phyloP scores from a whole-genome alignment of 2,329 filamentous ascomycete species.

The Chaetomiaceae sp. region DNA sequence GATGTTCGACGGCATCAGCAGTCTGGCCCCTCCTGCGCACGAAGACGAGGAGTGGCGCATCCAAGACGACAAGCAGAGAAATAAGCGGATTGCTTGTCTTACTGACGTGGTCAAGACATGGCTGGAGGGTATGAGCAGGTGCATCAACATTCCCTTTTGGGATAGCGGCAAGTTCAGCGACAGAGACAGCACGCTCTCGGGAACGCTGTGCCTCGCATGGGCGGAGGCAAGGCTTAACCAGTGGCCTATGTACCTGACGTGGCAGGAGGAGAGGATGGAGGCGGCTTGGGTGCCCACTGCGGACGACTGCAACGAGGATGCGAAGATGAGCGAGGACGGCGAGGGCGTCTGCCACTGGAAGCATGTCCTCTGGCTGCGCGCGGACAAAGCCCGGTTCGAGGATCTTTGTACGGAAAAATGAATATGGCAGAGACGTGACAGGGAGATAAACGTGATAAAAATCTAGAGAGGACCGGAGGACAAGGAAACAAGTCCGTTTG shows the following conservation, averaged over 20 bases:
- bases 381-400: background rate
- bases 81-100: background rate
- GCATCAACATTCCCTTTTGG: background rate
- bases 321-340: too few species aligned
- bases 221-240: background rate
- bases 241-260: background rate
- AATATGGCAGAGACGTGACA: too few species aligned
- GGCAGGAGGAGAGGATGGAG: background rate
- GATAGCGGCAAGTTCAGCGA: background rate
- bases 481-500: too few species aligned
- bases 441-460: too few species aligned
- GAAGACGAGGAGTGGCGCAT: background rate
- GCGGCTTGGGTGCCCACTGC: background rate
- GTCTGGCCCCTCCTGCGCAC: background rate
- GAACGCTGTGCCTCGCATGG: background rate
- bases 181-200: background rate
- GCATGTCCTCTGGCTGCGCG: background rate
- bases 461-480: too few species aligned
- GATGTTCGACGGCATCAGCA: slow-evolving; percentile 4
- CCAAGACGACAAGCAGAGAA: background rate
- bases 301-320: background rate
- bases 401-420: too few species aligned
- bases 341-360: background rate
- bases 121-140: background rate
- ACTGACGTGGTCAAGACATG: background rate